phyloP scores from a whole-genome alignment of 139 green algal genomes.

The Marvania coccoides region DNA sequence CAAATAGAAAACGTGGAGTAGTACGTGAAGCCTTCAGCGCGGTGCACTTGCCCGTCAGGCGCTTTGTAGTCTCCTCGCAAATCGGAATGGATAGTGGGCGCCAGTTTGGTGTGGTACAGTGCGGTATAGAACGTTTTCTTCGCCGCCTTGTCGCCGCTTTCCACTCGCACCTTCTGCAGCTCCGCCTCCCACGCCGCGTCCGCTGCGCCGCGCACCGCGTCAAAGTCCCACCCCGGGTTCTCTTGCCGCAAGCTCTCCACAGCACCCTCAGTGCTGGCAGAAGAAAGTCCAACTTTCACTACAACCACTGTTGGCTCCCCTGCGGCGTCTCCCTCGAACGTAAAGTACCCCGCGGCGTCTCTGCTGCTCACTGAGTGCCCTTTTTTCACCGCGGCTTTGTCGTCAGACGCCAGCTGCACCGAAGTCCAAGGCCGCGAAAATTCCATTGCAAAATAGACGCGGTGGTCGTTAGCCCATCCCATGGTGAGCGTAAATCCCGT shows the following conservation, averaged over 20 bases:
- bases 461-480: not conserved
- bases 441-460: not conserved
- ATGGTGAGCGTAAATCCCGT: not conserved
- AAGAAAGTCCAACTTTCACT: constrained; percentile 1
- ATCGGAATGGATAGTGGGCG: constrained; percentile 6
- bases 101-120: constrained; percentile 2
- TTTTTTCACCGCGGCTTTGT: not conserved
- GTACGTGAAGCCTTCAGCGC: not conserved
- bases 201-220: not conserved
- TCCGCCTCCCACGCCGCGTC: not conserved
- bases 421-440: not conserved
- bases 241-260: not conserved
- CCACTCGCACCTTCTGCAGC: not conserved
- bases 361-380: not conserved
- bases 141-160: not conserved
- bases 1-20: constrained; percentile 10
- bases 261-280: not conserved
- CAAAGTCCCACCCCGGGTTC: not conserved
- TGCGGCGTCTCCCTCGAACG: not conserved
- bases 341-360: not conserved
- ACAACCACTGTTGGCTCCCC: not conserved
- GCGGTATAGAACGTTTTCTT: not conserved
- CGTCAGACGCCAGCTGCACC: not conserved
- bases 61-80: not conserved
- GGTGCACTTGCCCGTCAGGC: not conserved